Base-by-base conservation (phyloP, 805 yeast genomes). In the Saccharomycopsis lassenensis region DNA sequence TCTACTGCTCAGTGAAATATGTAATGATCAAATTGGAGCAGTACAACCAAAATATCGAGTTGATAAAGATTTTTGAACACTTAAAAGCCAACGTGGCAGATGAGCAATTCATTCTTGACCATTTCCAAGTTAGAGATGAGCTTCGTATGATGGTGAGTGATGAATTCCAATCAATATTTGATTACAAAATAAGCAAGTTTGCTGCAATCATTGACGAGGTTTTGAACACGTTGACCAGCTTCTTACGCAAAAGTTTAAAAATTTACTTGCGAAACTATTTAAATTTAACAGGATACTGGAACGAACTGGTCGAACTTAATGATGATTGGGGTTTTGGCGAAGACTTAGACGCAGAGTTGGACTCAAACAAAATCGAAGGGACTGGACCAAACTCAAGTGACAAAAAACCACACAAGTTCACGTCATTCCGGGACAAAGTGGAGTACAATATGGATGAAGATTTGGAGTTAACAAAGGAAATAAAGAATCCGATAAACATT, bases 1-100 rank as follows among this genome's bases (percentile, higher is more conserved):
- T 40, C 2, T 40, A 40, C 28, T 40, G 44, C 27, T 40, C 44
- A 5, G 19, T 37, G 3, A 40, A 40, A 23, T 37, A 33, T 21
- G 26, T 40, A 5, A n/a, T 33, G 3, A 18, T 34, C 11, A 40
- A 35, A 24, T 28, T 40, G 12, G 37, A 40, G 22, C 2, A 16
- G 4, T 40, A 36, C 21, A 33, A 33, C 18, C n/a, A n/a, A 7
- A 26, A 40, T 17, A 15, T 24, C 8, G 44, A 40, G 18, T 40
- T 40, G 17, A 24, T 40, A 17, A 37, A 37, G 20, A 20, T 40
- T 2, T 28, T 11, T 5, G 29, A 30, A 18, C 37, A 11, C 21
- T 30, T 40, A 11, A 18, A 25, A 17, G 10, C 11, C 3, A n/a
- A 17, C n/a, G n/a, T 2, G 21, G 15, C 21, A 24, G 14, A 17